phyloP scores from a whole-genome alignment of 1,139 yeast genomes.

The Yamadazyma friedrichii region DNA sequence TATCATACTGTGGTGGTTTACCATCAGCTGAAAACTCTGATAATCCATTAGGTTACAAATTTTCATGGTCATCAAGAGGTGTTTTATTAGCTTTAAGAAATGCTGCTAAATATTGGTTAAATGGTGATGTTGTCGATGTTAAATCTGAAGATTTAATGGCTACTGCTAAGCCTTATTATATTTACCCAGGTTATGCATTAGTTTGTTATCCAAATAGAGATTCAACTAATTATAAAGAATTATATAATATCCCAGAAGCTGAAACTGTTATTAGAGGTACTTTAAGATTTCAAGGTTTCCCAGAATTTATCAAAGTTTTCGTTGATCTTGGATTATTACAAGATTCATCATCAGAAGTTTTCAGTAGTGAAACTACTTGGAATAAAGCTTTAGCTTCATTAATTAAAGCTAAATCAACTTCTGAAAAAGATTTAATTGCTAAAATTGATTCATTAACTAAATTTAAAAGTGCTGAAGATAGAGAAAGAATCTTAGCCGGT shows the following conservation, averaged over 20 bases:
- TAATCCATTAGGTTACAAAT: conserved; percentile 97
- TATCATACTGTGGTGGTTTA: conserved; percentile 97
- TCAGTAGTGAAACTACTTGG: conserved; percentile 70
- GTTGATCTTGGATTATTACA: conserved; percentile 92
- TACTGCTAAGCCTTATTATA: conserved; percentile 90
- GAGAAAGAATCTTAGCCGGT: conserved; percentile 84
- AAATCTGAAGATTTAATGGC: conserved; percentile 92
- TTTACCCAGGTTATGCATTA: conserved; percentile 92
- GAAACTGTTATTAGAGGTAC: conserved; percentile 97
- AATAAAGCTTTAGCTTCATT: conserved; percentile 79
- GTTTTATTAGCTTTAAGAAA: conserved; percentile 93
- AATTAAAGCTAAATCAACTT: conserved; percentile 68
- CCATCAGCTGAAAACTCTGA: conserved; percentile 98
- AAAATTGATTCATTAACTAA: conserved; percentile 76
- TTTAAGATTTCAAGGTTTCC: conserved; percentile 97
- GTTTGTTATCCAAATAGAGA: conserved; percentile 98
- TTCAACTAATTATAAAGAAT: conserved; percentile 88
- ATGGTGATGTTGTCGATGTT: conserved; percentile 79
- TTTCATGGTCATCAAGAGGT: conserved; percentile 99
- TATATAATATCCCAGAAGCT: conserved; percentile 95
- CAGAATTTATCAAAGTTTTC: conserved; percentile 91
- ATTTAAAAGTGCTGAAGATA: conserved; percentile 79
- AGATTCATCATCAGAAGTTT: conserved; percentile 65
- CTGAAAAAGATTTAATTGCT: conserved; percentile 70
- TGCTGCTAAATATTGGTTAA: conserved; percentile 84